A percentile compares a stretch with the other conserved stretches of the same genome.
Conservation (phyloP, 1,139 yeast species). For the Hansenula lynferdii region DNA sequence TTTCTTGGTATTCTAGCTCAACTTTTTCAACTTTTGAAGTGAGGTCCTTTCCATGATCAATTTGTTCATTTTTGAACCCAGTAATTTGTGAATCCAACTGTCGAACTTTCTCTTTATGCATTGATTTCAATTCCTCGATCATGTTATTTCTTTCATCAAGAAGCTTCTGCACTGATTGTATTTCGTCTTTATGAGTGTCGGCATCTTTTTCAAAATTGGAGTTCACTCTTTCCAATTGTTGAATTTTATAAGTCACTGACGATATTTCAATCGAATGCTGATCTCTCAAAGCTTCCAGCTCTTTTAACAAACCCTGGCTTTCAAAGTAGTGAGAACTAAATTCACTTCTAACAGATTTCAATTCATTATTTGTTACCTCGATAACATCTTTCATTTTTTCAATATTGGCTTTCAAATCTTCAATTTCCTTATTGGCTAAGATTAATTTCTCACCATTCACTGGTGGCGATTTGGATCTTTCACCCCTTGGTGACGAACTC, state of each 20-base stretch:
- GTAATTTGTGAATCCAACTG: not conserved
- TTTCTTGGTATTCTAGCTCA: too few relatives aligned
- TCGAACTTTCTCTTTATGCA: not conserved
- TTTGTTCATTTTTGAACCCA: too few relatives aligned
- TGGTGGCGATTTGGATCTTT: conserved; percentile 8
- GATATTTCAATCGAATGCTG: conserved; percentile 14
- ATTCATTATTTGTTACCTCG: conserved; percentile 15
- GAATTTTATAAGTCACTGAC: conserved; percentile 7
- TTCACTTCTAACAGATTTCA: conserved; percentile 28
- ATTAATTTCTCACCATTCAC: conserved; percentile 3
- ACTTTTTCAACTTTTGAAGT: too few relatives aligned
- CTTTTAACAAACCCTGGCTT: conserved; percentile 20
- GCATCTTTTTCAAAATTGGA: not conserved
- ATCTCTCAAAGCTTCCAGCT: conserved; percentile 18
- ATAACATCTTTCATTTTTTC: conserved; percentile 10
- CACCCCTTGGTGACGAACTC: not conserved
- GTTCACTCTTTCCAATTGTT: conserved; percentile 12
- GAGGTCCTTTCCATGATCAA: too few relatives aligned
- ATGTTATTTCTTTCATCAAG: conserved; percentile 1
- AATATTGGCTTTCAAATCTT: conserved; percentile 10
- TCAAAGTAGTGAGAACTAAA: conserved; percentile 30
- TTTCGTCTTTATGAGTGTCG: not conserved
- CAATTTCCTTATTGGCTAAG: conserved; percentile 9
- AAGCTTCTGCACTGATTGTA: not conserved
- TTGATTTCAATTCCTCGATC: not conserved